Base-by-base conservation (phyloP, 257 asterid genomes). In the Nyctanthes arbortristis region DNA sequence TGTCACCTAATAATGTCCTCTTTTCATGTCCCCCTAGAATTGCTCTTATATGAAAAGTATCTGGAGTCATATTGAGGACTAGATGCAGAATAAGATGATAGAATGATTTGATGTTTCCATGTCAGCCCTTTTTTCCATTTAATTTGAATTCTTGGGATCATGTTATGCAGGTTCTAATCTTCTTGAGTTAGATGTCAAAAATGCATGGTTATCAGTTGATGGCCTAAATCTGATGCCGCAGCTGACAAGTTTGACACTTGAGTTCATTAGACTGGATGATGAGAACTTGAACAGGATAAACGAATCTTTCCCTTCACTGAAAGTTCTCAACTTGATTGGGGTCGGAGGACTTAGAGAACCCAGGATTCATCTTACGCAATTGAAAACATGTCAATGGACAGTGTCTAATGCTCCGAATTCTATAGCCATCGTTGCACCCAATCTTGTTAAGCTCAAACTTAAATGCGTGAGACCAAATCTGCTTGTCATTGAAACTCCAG, bases 331-430 rank as follows among this genome's bases (percentile, higher is more conserved):
- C 68, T 76, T 91, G 71, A 85, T 85, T 32, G 97, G 92, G 28
- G 96, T 91, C 31, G 95, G 92, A 76, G 94, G 96, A 32, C 90
- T 91, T 68, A 88, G 83, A 77, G 94, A 91, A 16, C 97, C 97
- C 65, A 79, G 22, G 64, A 36, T 91, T 73, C 82, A 82, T 71
- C 80, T 88, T 61, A 61, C 67, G 73, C 84, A 80, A 77, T 92
- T 91, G 29, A 78, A 67, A 84, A 77, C 83, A 49, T 85, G 89
- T 72, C 75, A 68, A 32, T 88, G 96, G 94, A 74, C 84, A 7
- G 73, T 88, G 69, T 83, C 95, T 12, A 84, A 82, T 72, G 95
- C 89, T 63, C 91, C 91, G 1, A 66, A n/a, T 43, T 88, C 95
- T n/a, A 60, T 85, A 65, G 74, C 84, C 16, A 61, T 91, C 67